Base-by-base conservation (phyloP, 257 asterid species). In the Penstemon newberryi region DNA sequence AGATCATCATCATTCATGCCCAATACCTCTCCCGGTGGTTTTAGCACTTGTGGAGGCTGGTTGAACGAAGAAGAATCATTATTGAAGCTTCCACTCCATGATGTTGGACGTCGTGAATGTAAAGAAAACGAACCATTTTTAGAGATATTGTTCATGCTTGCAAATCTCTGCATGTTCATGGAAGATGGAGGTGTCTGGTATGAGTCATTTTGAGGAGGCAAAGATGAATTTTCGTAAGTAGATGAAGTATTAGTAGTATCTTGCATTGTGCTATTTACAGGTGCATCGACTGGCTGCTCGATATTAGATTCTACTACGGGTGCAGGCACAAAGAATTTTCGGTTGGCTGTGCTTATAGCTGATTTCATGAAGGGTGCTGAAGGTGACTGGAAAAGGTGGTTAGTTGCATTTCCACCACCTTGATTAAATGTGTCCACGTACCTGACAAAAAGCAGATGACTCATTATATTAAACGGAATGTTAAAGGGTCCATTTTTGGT, bases 61-160 rank as follows among this genome's bases (percentile, higher is more conserved):
- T 25, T 71, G 11, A 52, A 66, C 7, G 85, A 64, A 60, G 33
- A 25, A 25, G 33, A 25, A 25, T 25, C 33, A 25, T 74, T 86
- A 36, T 82, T 79, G 7, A 87, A 75, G 80, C 81, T 82, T 64
- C 96, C 99, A 70, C 99, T 83, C 99, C 99, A 94, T 2, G 99
- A 91, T 49, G 90, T 92, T 7, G 97, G 82, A 6, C 97, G 89
- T 51, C 98, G 84, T 41, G 92, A 81, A 51, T 67, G 67, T 42
- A 63, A 43, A 40, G 86, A 41, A 63, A 79, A 78, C 9, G 86
- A 77, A 51, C 81, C 73, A 38, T 70, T 78, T 60, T 77, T 70
- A 1, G 90, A 77, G 72, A 92, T 84, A 78, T 75, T 82, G 73
- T 78, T 84, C 95, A 89, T 72, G 83, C 97, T 94, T 56, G 89